Evolutionary conservation across 75 land plant genomes (phyloP).

Genomic region (Selaginella moellendorffii): DNA sequence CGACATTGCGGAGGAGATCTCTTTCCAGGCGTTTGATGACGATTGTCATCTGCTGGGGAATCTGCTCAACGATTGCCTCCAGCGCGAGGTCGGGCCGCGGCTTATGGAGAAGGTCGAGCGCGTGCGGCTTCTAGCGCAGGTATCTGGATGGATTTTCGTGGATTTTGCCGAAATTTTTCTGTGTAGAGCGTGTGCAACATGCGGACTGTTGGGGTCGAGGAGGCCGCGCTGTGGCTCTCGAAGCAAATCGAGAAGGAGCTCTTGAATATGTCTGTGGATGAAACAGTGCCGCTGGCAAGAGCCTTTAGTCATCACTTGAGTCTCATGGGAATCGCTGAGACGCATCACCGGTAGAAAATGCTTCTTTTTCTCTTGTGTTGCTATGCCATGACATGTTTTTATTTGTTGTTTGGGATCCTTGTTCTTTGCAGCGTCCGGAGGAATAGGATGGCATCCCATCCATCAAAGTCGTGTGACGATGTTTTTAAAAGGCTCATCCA

Average conservation of each 20-base stretch:
- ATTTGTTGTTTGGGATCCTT: not conserved
- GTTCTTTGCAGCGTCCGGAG: slow-evolving; percentile 41
- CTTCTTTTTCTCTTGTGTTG: not conserved
- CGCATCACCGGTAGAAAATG: slow-evolving; percentile 61
- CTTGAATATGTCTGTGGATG: slow-evolving; percentile 60
- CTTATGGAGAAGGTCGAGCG: slow-evolving; percentile 74
- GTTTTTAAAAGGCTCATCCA: slow-evolving; percentile 60
- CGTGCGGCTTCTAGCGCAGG: slow-evolving; percentile 65
- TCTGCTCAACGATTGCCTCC: slow-evolving; percentile 66
- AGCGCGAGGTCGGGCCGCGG: slow-evolving; percentile 48
- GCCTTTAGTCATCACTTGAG: slow-evolving; percentile 87
- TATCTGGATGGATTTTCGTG: slow-evolving; percentile 10
- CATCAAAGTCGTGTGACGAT: slow-evolving; percentile 93
- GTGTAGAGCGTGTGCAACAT: slow-evolving; percentile 62
- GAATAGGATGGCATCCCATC: slow-evolving; percentile 24
- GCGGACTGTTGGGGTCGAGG: slow-evolving; percentile 62
- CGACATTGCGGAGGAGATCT: slow-evolving; percentile 92
- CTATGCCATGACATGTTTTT: not conserved
- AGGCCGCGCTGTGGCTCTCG: slow-evolving; percentile 62
- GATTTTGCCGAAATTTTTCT: not conserved
- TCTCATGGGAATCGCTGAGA: slow-evolving; percentile 92
- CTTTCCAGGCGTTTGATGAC: slow-evolving; percentile 86
- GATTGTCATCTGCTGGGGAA: slow-evolving; percentile 68
- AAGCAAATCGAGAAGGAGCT: slow-evolving; percentile 68
- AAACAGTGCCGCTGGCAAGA: slow-evolving; percentile 62